Evolutionary conservation across 805 yeast genomes (phyloP).

Genomic region (Hanseniaspora thailandica): DNA sequence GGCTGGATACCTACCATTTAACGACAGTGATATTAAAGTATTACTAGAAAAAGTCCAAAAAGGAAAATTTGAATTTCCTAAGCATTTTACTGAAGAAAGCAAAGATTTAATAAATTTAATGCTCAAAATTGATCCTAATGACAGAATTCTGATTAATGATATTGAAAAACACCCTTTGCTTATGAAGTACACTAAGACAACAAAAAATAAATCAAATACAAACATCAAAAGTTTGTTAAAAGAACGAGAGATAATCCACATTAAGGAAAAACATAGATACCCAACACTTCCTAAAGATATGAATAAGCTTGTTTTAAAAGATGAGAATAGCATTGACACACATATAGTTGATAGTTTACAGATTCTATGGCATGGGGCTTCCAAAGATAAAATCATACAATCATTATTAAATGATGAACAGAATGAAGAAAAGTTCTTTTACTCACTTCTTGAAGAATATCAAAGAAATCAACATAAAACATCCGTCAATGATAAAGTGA

Average conservation of each 20-base stretch:
- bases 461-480: constrained; percentile 47
- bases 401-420: constrained; percentile 45
- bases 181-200: constrained; percentile 42
- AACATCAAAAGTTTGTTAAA: constrained; percentile 22
- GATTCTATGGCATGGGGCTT: constrained; percentile 71
- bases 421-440: constrained; percentile 69
- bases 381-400: constrained; percentile 42
- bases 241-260: neutral
- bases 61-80: constrained; percentile 65
- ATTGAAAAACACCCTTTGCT: constrained; percentile 70
- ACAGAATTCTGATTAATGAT: constrained; percentile 56
- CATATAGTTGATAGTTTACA: constrained; percentile 66
- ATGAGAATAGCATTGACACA: constrained; percentile 46
- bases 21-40: constrained; percentile 66
- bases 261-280: neutral
- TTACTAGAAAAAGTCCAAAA: constrained; percentile 63
- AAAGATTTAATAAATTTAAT: constrained; percentile 52
- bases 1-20: constrained; percentile 74
- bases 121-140: constrained; percentile 58
- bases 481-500: neutral
- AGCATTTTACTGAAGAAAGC: constrained; percentile 50
- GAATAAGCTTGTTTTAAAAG: constrained; percentile 19
- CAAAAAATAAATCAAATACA: constrained; percentile 23
- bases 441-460: constrained; percentile 61
- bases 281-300: constrained; percentile 12